Conservation (phyloP, 2,329 filamentous ascomycete species). For the Aureobasidium uvarum region DNA sequence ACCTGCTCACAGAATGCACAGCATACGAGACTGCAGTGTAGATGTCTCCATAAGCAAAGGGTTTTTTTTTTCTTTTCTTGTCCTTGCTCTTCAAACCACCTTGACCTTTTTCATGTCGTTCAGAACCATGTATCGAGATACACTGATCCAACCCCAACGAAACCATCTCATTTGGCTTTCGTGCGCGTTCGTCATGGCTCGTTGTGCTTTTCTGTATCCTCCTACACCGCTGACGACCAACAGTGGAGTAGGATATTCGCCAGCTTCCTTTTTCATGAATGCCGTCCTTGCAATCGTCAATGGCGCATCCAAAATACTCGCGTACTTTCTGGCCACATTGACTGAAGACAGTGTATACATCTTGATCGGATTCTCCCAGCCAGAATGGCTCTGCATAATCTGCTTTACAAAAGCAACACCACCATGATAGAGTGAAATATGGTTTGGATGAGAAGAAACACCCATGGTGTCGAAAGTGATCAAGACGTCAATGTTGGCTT, state of each 20-base stretch:
- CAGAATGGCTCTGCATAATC: constrained; percentile 63
- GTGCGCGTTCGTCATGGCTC: constrained; percentile 87
- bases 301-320: constrained; percentile 71
- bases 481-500: constrained; percentile 69
- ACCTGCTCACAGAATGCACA: background rate
- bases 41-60: constrained; percentile 7
- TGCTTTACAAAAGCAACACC: constrained; percentile 67
- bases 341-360: constrained; percentile 82
- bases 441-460: constrained; percentile 88
- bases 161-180: constrained; percentile 99
- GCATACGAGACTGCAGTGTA: constrained; percentile 8
- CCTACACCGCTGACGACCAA: constrained; percentile 68
- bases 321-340: constrained; percentile 75
- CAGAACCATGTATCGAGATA: constrained; percentile 92
- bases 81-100: constrained; percentile 32
- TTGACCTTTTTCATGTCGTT: constrained; percentile 75
- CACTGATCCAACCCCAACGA: constrained; percentile 86
- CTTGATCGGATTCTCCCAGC: constrained; percentile 70
- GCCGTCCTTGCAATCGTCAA: constrained; percentile 60
- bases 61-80: background rate
- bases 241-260: constrained; percentile 56
- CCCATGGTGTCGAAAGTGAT: constrained; percentile 86
- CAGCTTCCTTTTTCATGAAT: constrained; percentile 50
- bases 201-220: constrained; percentile 67
- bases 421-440: constrained; percentile 83